Percentiles rank a stretch among this genome's conserved stretches.
phyloP scores from a whole-genome alignment of 805 yeast genomes.

The Starmerella vaccinii region DNA sequence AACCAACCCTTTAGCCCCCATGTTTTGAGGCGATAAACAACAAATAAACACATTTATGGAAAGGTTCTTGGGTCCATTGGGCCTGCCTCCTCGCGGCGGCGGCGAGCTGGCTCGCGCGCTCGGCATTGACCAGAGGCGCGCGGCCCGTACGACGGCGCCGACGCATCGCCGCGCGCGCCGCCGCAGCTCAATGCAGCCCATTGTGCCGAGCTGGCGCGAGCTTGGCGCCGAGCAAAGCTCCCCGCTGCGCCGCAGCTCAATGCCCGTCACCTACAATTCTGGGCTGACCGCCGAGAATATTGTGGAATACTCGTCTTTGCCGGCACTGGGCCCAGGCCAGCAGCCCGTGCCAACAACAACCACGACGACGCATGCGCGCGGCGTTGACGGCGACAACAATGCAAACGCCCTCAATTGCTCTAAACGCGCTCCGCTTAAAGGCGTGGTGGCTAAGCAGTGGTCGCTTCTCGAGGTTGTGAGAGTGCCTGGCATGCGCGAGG shows the following conservation, averaged over 20 bases:
- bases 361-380: too few species aligned
- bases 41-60: too few species aligned
- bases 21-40: too few species aligned
- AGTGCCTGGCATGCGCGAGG: slow-evolving; percentile 8
- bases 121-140: slow-evolving; percentile 3
- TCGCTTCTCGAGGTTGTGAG: not conserved
- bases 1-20: not conserved
- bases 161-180: not conserved
- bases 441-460: not conserved
- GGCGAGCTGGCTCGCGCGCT: not conserved
- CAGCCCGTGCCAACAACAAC: too few species aligned
- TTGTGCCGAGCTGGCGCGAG: not conserved
- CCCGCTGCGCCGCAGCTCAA: not conserved
- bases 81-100: not conserved
- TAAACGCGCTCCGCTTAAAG: not conserved
- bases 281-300: not conserved
- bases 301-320: not conserved
- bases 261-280: not conserved
- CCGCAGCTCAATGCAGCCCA: not conserved
- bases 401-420: not conserved
- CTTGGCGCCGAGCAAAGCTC: not conserved
- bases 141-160: not conserved
- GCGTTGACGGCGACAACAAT: not conserved
- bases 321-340: not conserved
- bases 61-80: not conserved